phyloP scores from a whole-genome alignment of 2,329 filamentous ascomycete species.

The Sporothrix euskadiensis region DNA sequence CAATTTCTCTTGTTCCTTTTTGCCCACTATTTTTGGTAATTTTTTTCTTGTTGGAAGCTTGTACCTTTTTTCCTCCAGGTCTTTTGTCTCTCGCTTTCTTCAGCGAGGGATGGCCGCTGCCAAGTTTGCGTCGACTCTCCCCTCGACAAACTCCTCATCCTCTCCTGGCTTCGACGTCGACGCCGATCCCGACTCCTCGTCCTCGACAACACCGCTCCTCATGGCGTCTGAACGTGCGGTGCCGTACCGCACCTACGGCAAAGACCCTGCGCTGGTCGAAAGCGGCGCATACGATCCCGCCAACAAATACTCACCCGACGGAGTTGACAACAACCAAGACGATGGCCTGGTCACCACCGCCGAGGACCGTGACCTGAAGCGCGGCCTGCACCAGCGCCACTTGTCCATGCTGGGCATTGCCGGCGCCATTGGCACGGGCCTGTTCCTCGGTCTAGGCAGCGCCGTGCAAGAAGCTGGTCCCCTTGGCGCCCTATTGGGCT shows the following conservation, averaged over 20 bases:
- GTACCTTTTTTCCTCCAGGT: too few relatives aligned
- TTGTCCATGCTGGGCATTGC: constrained; percentile 51
- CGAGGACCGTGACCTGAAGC: constrained; percentile 29
- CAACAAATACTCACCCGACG: neutral
- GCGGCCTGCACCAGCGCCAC: constrained; percentile 45
- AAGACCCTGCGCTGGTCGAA: constrained; percentile 9
- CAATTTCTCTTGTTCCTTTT: neutral
- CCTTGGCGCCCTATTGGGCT: constrained; percentile 66
- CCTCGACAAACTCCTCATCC: neutral
- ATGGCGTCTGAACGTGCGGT: constrained; percentile 5
- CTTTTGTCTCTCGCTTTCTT: neutral
- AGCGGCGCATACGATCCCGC: neutral
- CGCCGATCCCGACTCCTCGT: neutral
- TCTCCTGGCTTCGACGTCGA: neutral
- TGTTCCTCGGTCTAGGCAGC: constrained; percentile 70
- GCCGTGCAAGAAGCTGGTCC: constrained; percentile 63
- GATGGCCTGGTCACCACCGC: constrained; percentile 25
- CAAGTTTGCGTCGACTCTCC: neutral
- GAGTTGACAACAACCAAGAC: neutral
- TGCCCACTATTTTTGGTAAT: neutral
- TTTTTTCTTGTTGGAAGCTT: neutral
- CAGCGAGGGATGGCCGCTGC: neutral
- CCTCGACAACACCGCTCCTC: constrained; percentile 13
- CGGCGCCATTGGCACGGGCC: constrained; percentile 66
- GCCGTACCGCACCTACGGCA: constrained; percentile 1